Conservation (phyloP, 1,284 basidiomycete species). For the Rhodotorula sp. region DNA sequence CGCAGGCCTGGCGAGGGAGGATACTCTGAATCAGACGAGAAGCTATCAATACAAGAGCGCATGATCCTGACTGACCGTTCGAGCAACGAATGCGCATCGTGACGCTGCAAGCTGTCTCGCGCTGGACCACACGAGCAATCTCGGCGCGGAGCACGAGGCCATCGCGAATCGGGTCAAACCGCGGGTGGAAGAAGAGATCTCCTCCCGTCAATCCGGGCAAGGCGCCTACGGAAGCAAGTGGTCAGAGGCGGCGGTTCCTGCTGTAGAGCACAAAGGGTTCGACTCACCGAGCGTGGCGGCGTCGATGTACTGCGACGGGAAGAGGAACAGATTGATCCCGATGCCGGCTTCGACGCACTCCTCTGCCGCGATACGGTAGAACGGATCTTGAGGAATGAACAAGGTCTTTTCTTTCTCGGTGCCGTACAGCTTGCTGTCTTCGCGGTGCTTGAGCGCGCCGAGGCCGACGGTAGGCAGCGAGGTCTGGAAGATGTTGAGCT, state of each 20-base stretch:
- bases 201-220: conserved; percentile 82
- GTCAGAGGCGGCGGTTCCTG: not conserved
- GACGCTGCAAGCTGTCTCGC: conserved; percentile 78
- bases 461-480: conserved; percentile 75
- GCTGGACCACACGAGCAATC: conserved; percentile 66
- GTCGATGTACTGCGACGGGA: conserved; percentile 79
- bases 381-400: conserved; percentile 70
- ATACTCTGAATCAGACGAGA: not conserved
- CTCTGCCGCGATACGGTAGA: conserved; percentile 80
- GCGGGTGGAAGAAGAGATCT: conserved; percentile 87
- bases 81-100: conserved; percentile 82
- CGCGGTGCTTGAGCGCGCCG: conserved; percentile 62
- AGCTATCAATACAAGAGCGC: no score
- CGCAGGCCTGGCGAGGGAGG: conserved; percentile 60
- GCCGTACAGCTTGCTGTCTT: conserved; percentile 75
- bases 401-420: conserved; percentile 85
- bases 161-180: conserved; percentile 75
- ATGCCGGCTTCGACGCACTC: conserved; percentile 87
- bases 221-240: conserved; percentile 38
- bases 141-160: conserved; percentile 68
- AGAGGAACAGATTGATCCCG: conserved; percentile 86
- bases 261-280: no score
- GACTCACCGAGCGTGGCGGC: conserved; percentile 75
- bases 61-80: conserved; percentile 59
- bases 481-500: conserved; percentile 78